Evolutionary conservation across 2,329 filamentous ascomycete genomes (phyloP).

Genomic region (Calonectria pseudoreteaudii): DNA sequence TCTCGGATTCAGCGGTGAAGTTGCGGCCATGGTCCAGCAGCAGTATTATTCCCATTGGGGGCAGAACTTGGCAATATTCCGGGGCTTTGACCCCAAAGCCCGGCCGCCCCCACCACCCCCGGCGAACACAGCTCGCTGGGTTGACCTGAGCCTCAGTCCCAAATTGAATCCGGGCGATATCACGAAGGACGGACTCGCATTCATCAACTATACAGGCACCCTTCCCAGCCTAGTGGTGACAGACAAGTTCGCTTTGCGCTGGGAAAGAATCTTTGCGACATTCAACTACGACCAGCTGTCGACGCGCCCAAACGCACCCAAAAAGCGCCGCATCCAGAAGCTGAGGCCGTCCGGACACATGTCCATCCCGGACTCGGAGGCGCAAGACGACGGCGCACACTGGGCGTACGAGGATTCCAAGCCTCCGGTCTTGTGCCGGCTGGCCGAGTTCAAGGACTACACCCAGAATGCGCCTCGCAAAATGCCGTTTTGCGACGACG

Average conservation of each 20-base stretch:
- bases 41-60: slow-evolving; percentile 13
- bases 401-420: not conserved
- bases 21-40: slow-evolving; percentile 17
- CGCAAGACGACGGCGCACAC: not conserved
- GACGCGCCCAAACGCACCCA: not conserved
- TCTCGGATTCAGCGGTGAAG: slow-evolving; percentile 16
- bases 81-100: too few species aligned
- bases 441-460: not conserved
- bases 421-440: not conserved
- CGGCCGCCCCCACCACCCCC: not conserved
- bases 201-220: not conserved
- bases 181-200: not conserved
- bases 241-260: not conserved
- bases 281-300: not conserved
- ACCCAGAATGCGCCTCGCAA: not conserved
- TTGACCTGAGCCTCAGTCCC: not conserved
- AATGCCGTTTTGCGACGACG: not conserved
- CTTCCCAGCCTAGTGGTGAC: not conserved
- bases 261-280: not conserved
- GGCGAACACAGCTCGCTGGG: not conserved
- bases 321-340: not conserved
- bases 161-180: not conserved
- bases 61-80: not conserved
- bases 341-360: not conserved
- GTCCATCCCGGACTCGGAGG: not conserved